Evolutionary conservation across 768 basidiomycete species (phyloP), one percentile per base, ranked within the genome.

Genomic region (Sutorius australiensis): DNA sequence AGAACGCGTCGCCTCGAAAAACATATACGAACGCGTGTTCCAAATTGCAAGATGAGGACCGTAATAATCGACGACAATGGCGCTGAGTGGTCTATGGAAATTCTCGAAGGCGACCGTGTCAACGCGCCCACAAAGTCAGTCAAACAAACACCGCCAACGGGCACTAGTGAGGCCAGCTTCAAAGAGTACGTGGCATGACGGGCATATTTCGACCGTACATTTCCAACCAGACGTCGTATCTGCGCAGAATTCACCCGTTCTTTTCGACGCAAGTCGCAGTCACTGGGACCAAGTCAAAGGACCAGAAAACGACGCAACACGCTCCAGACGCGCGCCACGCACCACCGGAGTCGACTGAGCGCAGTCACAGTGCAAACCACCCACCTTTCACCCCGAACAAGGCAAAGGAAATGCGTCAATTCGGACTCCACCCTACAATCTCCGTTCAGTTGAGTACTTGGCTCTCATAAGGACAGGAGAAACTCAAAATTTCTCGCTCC

Each of bases 31-130:
- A 37, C 51, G 56, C 45, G 51, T 50, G 52, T 43, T 40, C 40
- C 24, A 4, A 24, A 4, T 44, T 34, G 41, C 48, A 36, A 14
- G 50, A 64, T 62, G 65, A 60, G 48, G 48, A 24, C 50, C 10
- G n/a, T 48, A 12, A 27, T 39, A 31, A 41, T 46, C 21, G 56
- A 68, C 53, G 55, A 59, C 33, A 54, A 57, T 13, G 57, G 55
- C 12, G 51, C 66, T 21, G 68, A 71, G 37, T 68, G 62, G 59
- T 69, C 68, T 24, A 58, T 69, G 34, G 69, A 71, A 52, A 68
- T 69, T 33, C 32, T 64, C 37, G 68, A 70, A 8, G 68, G 55
- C 21, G 51, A 57, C 27, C 48, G 38, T 44, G 46, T 52, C 45
- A 48, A 53, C 16, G 46, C 33, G 13, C 53, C 50, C 17, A 30